Evolutionary conservation across 352 stramenopile genomes (phyloP).

Genomic region (Globisporangium spinosum): DNA sequence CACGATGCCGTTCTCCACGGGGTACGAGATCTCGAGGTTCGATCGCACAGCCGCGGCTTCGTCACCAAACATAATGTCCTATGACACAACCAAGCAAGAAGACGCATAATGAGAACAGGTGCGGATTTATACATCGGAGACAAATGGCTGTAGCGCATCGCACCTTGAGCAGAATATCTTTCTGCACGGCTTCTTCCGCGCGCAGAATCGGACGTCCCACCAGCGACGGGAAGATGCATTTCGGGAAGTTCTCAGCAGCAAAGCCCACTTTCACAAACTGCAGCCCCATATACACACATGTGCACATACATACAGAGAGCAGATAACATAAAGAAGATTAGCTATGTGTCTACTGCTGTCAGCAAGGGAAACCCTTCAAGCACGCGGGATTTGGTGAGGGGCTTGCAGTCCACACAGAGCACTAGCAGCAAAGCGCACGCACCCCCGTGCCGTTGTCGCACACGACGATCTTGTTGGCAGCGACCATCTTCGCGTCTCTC

Average conservation of each 20-base stretch:
- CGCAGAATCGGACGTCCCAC: slow-evolving; percentile 92
- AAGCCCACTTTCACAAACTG: slow-evolving; percentile 93
- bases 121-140: neutral
- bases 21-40: slow-evolving; percentile 87
- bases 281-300: neutral
- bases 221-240: slow-evolving; percentile 93
- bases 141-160: neutral
- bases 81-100: neutral
- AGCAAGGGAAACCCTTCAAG: neutral
- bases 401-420: neutral
- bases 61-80: slow-evolving; percentile 96
- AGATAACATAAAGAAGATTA: neutral
- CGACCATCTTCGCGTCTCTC: slow-evolving; percentile 50
- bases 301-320: neutral
- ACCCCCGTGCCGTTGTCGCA: slow-evolving; percentile 88
- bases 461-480: slow-evolving; percentile 86
- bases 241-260: slow-evolving; percentile 93
- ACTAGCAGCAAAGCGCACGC: slow-evolving; percentile 16
- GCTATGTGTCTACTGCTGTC: neutral
- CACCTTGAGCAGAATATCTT: slow-evolving; percentile 84
- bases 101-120: neutral
- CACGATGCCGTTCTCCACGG: slow-evolving; percentile 95
- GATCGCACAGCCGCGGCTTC: slow-evolving; percentile 86
- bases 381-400: neutral
- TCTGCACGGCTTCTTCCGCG: slow-evolving; percentile 88